Percentiles rank a stretch among this genome's conserved stretches.
Evolutionary conservation across 805 yeast genomes (phyloP).

Genomic region (Barnettozyma sucrosica): DNA sequence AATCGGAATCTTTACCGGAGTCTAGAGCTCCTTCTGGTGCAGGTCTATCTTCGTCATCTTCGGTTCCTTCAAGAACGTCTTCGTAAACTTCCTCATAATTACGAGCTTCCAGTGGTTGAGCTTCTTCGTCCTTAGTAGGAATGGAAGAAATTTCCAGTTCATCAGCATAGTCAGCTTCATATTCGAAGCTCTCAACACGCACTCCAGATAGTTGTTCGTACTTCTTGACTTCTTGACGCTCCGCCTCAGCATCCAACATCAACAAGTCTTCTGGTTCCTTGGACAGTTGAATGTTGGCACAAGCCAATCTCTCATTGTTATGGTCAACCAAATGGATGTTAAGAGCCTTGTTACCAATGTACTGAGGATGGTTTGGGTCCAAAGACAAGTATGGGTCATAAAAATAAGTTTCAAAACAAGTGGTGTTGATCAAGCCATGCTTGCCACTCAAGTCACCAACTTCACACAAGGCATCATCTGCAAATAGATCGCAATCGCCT

Average conservation of each 20-base stretch:
- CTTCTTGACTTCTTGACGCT: slow-evolving; percentile 22
- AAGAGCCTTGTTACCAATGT: slow-evolving; percentile 52
- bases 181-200: slow-evolving; percentile 1
- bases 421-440: slow-evolving; percentile 66
- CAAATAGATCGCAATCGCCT: slow-evolving; percentile 43
- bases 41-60: slow-evolving; percentile 2
- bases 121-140: slow-evolving; percentile 1
- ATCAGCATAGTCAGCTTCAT: neutral
- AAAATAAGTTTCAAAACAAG: slow-evolving; percentile 60
- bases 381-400: slow-evolving; percentile 62
- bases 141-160: neutral
- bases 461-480: slow-evolving; percentile 53
- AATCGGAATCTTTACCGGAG: slow-evolving; percentile 2
- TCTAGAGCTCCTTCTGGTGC: neutral
- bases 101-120: neutral
- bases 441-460: slow-evolving; percentile 76
- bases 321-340: slow-evolving; percentile 45
- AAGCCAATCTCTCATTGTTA: slow-evolving; percentile 51
- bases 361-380: slow-evolving; percentile 48
- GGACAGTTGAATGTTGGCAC: slow-evolving; percentile 45
- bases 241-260: slow-evolving; percentile 23
- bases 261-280: slow-evolving; percentile 26
- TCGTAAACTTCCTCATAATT: slow-evolving; percentile 5
- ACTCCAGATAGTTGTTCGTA: slow-evolving; percentile 25
- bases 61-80: slow-evolving; percentile 9